These are phyloP conservation scores for Mycothermus thermophilus DNA, from an alignment of 495 filamentous ascomycete genomes.

Conservation along the genomic window DNA sequence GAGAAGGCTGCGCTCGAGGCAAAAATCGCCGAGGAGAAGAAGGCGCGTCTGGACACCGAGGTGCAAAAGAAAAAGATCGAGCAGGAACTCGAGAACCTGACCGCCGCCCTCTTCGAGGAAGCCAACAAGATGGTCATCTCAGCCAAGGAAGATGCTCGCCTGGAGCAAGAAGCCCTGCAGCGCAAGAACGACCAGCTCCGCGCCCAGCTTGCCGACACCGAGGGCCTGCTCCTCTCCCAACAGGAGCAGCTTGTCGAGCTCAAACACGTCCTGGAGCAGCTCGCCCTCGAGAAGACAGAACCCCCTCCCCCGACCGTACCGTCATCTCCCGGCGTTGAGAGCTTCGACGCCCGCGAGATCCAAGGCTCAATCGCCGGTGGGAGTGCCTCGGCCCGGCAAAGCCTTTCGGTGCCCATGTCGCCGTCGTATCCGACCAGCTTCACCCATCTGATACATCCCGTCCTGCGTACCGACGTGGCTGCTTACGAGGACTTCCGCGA, in stretches of 20 bases:
- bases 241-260: conserved; percentile 88
- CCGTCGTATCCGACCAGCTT: conserved; percentile 80
- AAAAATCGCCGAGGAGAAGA: conserved; percentile 49
- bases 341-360: conserved; percentile 30
- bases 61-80: conserved; percentile 56
- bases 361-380: conserved; percentile 32
- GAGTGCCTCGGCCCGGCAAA: conserved; percentile 29
- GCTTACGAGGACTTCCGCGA: conserved; percentile 77
- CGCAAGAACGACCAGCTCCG: conserved; percentile 37
- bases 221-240: conserved; percentile 71
- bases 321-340: conserved; percentile 42
- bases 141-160: conserved; percentile 26
- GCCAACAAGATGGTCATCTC: conserved; percentile 92
- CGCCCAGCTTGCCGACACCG: conserved; percentile 39
- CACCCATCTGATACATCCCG: conserved; percentile 63
- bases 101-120: conserved; percentile 84
- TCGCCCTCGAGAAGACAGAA: conserved; percentile 63
- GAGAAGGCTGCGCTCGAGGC: conserved; percentile 28
- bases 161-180: conserved; percentile 22
- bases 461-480: conserved; percentile 67
- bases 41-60: conserved; percentile 50
- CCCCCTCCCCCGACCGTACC: conserved; percentile 50
- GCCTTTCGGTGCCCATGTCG: conserved; percentile 42
- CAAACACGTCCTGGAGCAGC: conserved; percentile 80
- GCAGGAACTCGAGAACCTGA: conserved; percentile 77